Conservation (phyloP, 345 rosid genomes). For the Populus alba region DNA sequence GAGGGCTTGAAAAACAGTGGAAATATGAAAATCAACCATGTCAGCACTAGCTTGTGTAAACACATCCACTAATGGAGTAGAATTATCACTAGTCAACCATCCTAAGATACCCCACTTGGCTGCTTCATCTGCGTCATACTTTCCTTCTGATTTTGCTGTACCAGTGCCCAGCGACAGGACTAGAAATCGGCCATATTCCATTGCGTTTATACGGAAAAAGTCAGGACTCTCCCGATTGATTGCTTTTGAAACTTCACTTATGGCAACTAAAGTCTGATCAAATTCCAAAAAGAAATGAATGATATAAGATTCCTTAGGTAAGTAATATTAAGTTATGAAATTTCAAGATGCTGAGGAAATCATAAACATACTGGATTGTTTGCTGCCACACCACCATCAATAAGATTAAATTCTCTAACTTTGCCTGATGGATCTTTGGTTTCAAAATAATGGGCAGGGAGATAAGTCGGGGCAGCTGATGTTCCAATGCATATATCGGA, state of each 20-base stretch:
- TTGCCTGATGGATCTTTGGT: constrained; percentile 35
- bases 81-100: constrained; percentile 51
- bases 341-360: too few species aligned
- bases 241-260: constrained; percentile 52
- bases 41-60: constrained; percentile 61
- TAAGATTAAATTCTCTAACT: constrained; percentile 52
- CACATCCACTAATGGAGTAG: constrained; percentile 54
- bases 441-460: constrained; percentile 46
- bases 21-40: constrained; percentile 61
- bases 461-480: constrained; percentile 69
- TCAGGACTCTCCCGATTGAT: constrained; percentile 34
- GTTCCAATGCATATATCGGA: constrained; percentile 60
- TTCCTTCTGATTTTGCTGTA: constrained; percentile 31
- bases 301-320: background rate
- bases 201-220: constrained; percentile 41
- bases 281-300: background rate
- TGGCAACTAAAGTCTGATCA: constrained; percentile 43
- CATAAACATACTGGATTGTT: constrained; percentile 68
- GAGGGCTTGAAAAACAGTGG: background rate
- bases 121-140: constrained; percentile 38
- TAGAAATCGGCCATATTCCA: constrained; percentile 47
- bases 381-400: constrained; percentile 80
- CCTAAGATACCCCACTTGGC: constrained; percentile 66
- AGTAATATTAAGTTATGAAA: too few species aligned
- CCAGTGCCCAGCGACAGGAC: constrained; percentile 69